Percentiles rank a stretch among this genome's conserved stretches.
These are phyloP conservation scores for Stenogyne calaminthoides DNA, from an alignment of 305 asterid species.

Conservation along the genomic window DNA sequence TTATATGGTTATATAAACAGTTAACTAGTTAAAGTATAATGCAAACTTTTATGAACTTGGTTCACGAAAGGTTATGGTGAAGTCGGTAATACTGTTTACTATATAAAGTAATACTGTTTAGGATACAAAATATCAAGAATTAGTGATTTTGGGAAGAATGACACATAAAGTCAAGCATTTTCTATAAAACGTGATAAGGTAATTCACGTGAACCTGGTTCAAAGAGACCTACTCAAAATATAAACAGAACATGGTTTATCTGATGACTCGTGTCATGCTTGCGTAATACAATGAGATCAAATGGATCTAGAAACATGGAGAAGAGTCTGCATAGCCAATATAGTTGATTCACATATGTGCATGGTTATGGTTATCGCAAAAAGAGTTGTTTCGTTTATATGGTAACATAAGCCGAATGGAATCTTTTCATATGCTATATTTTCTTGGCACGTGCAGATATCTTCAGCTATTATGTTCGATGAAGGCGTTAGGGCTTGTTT, in stretches of 20 bases:
- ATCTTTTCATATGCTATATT: constrained; percentile 5
- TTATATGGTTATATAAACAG: background rate
- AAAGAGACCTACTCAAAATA: too few species aligned
- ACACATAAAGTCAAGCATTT: too few species aligned
- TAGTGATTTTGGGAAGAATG: too few species aligned
- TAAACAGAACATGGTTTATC: background rate
- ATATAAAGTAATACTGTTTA: too few species aligned
- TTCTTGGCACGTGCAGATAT: constrained; percentile 50
- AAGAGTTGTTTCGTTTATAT: background rate
- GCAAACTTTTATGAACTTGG: too few species aligned
- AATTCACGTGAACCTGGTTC: too few species aligned
- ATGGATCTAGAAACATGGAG: background rate
- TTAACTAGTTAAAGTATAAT: background rate
- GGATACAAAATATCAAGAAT: too few species aligned
- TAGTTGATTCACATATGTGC: background rate
- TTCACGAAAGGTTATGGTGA: too few species aligned
- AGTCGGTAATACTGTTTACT: too few species aligned
- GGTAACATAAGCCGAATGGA: background rate
- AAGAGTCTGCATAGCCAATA: background rate
- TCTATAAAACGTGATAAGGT: too few species aligned
- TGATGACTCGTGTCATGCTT: background rate
- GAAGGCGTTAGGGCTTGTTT: constrained; percentile 73
- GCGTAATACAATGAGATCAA: background rate
- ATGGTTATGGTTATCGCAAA: too few species aligned
- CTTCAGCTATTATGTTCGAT: constrained; percentile 71